phyloP scores from a whole-genome alignment of 2,329 filamentous ascomycete genomes.

The Colletotrichum sp. region DNA sequence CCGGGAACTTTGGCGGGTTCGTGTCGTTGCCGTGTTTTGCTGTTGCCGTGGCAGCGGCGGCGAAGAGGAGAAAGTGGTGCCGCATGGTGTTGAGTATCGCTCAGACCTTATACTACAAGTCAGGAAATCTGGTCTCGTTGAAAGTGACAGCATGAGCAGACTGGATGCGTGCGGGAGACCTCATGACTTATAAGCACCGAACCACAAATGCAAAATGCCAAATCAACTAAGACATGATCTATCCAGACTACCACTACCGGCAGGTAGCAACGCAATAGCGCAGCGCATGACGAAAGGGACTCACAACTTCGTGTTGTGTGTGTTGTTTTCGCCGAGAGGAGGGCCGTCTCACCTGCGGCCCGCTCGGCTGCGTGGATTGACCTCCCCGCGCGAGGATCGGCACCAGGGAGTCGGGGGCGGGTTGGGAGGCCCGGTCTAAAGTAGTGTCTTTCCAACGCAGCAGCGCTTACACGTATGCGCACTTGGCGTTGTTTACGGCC shows the following conservation, averaged over 20 bases:
- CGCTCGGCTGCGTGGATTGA: not conserved
- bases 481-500: not conserved
- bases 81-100: not conserved
- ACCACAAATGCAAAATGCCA: not conserved
- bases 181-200: not conserved
- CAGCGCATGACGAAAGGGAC: not conserved
- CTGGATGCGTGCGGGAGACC: not conserved
- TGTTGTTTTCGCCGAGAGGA: not conserved
- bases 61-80: not conserved
- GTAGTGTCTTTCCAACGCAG: not conserved
- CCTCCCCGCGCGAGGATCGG: not conserved
- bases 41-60: not conserved
- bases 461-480: not conserved
- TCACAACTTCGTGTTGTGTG: not conserved
- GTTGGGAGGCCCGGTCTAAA: not conserved
- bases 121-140: not conserved
- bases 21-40: not conserved
- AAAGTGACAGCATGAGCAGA: not conserved
- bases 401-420: not conserved
- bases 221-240: not conserved
- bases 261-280: not conserved
- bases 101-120: not conserved
- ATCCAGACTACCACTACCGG: not conserved
- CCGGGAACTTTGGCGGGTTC: not conserved
- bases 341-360: not conserved